Conservation (phyloP, 257 asterid genomes). For the Cordia subcordata region DNA sequence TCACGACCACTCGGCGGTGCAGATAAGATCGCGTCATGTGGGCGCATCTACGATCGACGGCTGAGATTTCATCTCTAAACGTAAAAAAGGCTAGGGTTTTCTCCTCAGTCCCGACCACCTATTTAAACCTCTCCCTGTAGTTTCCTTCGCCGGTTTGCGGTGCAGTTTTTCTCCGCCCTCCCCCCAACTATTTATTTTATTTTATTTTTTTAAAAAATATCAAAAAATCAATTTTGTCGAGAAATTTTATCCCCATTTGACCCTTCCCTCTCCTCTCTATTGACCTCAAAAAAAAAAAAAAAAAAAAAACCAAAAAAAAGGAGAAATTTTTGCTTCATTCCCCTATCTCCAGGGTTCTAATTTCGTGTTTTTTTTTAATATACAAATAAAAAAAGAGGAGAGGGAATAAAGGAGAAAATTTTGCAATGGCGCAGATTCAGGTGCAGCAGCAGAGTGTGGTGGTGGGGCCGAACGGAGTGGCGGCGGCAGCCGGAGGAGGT, state of each 20-base stretch:
- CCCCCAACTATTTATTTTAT: not conserved
- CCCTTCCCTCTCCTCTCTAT: constrained; percentile 11
- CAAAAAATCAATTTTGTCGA: too few relatives aligned
- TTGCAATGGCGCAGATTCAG: constrained; percentile 65
- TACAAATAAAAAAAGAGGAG: constrained; percentile 7
- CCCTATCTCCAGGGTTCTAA: not conserved
- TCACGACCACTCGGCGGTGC: not conserved
- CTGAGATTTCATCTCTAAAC: constrained; percentile 12
- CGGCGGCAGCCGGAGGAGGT: constrained; percentile 19
- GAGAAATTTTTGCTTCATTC: not conserved
- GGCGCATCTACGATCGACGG: constrained; percentile 16
- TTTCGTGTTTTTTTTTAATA: not conserved
- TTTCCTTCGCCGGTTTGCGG: constrained; percentile 42
- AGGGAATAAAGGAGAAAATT: constrained; percentile 1
- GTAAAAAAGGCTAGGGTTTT: constrained; percentile 39
- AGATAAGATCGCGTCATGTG: too few relatives aligned
- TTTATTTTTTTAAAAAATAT: constrained; percentile 6
- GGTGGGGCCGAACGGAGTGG: constrained; percentile 41
- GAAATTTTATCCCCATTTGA: constrained; percentile 19
- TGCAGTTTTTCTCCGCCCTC: constrained; percentile 20
- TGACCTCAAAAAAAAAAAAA: not conserved
- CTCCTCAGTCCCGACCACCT: not conserved
- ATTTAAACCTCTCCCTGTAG: constrained; percentile 30
- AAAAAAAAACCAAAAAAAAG: not conserved
- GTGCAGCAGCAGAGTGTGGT: constrained; percentile 54